Conservation (phyloP, 768 basidiomycete species). For the Myochromella boudieri region DNA sequence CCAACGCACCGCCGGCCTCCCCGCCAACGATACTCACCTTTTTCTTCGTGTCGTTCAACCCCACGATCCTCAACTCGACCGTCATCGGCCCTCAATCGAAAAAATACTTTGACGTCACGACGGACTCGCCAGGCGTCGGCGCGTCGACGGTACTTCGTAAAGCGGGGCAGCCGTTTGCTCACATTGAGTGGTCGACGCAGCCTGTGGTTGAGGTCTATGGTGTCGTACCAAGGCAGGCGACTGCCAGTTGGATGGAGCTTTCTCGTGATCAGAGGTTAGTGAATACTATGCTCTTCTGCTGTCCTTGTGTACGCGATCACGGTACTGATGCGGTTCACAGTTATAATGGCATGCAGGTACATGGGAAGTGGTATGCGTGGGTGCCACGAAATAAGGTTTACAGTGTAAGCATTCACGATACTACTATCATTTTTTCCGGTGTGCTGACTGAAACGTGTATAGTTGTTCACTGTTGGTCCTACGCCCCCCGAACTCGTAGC, state of each 20-base stretch:
- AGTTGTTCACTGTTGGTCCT: conserved; percentile 37
- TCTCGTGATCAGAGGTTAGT: conserved; percentile 40
- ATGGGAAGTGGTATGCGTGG: conserved; percentile 38
- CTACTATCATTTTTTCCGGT: neutral
- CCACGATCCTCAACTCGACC: conserved; percentile 41
- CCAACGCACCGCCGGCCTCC: conserved; percentile 4
- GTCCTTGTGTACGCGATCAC: too few relatives aligned
- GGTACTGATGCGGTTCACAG: conserved; percentile 15
- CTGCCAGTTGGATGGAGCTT: conserved; percentile 42
- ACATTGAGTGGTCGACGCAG: conserved; percentile 44
- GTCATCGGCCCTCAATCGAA: conserved; percentile 42
- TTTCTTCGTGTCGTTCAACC: conserved; percentile 39
- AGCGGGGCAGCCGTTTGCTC: conserved; percentile 33
- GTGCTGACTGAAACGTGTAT: neutral
- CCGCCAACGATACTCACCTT: conserved; percentile 32
- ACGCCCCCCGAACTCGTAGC: conserved; percentile 32
- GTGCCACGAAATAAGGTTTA: conserved; percentile 33
- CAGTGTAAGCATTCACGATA: conserved; percentile 25
- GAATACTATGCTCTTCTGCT: neutral
- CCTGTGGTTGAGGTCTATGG: conserved; percentile 40
- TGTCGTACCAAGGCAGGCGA: conserved; percentile 30
- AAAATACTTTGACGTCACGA: conserved; percentile 39
- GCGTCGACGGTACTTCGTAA: conserved; percentile 23
- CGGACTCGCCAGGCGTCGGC: conserved; percentile 25
- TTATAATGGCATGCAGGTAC: conserved; percentile 34